Base-by-base conservation (phyloP, 805 yeast species). In the Candida multigemmis region DNA sequence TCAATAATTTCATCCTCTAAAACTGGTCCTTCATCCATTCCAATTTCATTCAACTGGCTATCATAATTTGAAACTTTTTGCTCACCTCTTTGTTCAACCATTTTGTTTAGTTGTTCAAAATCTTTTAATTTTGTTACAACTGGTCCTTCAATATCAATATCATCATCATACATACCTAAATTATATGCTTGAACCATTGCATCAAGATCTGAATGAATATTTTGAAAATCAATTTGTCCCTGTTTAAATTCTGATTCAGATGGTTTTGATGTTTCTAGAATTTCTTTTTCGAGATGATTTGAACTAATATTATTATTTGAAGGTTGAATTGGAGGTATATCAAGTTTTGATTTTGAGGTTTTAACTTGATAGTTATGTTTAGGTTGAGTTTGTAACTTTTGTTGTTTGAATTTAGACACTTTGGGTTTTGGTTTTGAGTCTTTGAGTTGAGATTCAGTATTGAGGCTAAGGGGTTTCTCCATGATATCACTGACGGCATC, bases 131-230 rank as follows among this genome's bases (percentile, higher is more conserved):
- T 53, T 33, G 70, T 69, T 12, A 77, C 65, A 1, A 77, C 65
- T 9, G 69, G 68, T 0, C 81, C 81, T 25, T 65, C 63, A 0
- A 74, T 68, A 14, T 53, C 60, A 7, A 69, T 48, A 37, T 76
- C 81, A 33, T 72, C 81, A 40, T 75, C 80, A 40, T 71, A 74
- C 36, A 68, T 46, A 1, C 82, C 83, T 13, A 60, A 37, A n/a
- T 61, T 53, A 36, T 77, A 77, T 1, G 79, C 80, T 27, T 63
- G 60, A 0, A 72, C 79, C 77, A 75, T 68, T 3, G 68, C 61
- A 25, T 73, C 78, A 36, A 68, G 31, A 37, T 72, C 68, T 12
- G 56, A 56, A 14, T 60, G 63, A 16, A 69, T 32, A 2, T 58
- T 38, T 7, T 41, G 46, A 37, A 58, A 68, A 33, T 72, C 77